phyloP scores from a whole-genome alignment of 495 filamentous ascomycete genomes.

The Penicillium roqueforti region DNA sequence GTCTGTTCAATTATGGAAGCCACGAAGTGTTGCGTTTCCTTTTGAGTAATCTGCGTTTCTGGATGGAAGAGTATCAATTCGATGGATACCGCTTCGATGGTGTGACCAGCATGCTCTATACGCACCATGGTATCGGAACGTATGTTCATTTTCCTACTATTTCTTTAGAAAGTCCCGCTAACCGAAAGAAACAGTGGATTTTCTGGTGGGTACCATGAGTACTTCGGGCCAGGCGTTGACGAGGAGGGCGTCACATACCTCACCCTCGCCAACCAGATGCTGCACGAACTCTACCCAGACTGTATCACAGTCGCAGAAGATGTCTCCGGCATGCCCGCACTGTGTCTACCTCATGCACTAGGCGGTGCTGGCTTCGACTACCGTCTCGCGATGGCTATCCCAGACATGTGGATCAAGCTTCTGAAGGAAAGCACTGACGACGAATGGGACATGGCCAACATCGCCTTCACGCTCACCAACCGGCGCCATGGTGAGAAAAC shows the following conservation, averaged over 20 bases:
- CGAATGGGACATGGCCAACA: conserved; percentile 87
- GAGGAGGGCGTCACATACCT: conserved; percentile 94
- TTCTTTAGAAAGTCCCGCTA: not conserved
- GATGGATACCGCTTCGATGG: conserved; percentile 98
- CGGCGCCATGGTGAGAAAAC: conserved; percentile 96
- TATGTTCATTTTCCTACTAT: conserved; percentile 47
- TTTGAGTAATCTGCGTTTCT: conserved; percentile 92
- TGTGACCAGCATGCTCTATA: conserved; percentile 96
- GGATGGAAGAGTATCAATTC: conserved; percentile 98
- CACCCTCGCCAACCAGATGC: conserved; percentile 94
- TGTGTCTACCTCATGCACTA: conserved; percentile 78
- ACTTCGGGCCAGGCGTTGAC: conserved; percentile 89
- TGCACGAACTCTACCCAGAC: conserved; percentile 81
- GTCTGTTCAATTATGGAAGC: conserved; percentile 92
- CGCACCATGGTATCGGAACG: conserved; percentile 96
- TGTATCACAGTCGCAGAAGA: conserved; percentile 92
- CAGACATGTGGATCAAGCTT: conserved; percentile 98
- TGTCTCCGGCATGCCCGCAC: conserved; percentile 94
- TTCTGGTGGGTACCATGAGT: conserved; percentile 97
- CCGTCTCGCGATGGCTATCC: conserved; percentile 94
- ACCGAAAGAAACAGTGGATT: conserved; percentile 62
- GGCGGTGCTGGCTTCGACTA: conserved; percentile 97
- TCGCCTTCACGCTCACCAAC: conserved; percentile 85
- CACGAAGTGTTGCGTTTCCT: conserved; percentile 95
- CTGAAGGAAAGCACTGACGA: conserved; percentile 89